Evolutionary conservation across 164 flowering plant genomes (phyloP), one percentile per base, ranked within the genome.

Genomic region (Cinnamomum chago): DNA sequence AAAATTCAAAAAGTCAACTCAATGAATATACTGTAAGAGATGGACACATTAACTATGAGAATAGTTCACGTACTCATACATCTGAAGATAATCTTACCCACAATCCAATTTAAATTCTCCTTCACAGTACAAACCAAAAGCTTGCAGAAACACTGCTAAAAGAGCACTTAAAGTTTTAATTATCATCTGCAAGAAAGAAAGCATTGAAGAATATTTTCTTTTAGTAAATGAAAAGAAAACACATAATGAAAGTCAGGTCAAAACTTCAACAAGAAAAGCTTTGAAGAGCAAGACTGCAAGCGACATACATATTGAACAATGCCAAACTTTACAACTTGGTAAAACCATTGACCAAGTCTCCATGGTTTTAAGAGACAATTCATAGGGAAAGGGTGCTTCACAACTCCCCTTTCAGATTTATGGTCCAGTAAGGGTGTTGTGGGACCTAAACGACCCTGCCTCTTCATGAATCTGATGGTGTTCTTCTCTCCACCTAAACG

Each of bases 271-370:
- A 24, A 15, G 55, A 58, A 17, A 20, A 58, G 20, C 13, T 12
- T 62, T 66, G 20, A 72, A 74, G 7, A 69, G 68, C 5, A 70
- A 40, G 66, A 51, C 18, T 24, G 15, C 55, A 55, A 23, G 11
- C 70, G 62, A 83, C 99, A 81, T 93, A 96, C 99, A 88, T 96
- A 96, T 84, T 96, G 99, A 75, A 96, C 94, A 75, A 93, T 92
- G 47, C 99, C 98, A 76, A 93, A 72, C 84, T 96, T 96, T 76
- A 93, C 83, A 64, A 92, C 86, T 87, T 88, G 97, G 84, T 92
- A 96, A 81, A 93, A 88, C 97, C 97, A 86, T 72, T 79, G 84
- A 80, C 95, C 92, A 76, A 93, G 91, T 80, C 82, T 88, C 99
- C 98, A 93, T 27, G 98, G 97, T 80, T 88, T 91, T 51, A 96